Conservation (phyloP, 371 early-diverging fungal genomes). For the Circinella minor region DNA sequence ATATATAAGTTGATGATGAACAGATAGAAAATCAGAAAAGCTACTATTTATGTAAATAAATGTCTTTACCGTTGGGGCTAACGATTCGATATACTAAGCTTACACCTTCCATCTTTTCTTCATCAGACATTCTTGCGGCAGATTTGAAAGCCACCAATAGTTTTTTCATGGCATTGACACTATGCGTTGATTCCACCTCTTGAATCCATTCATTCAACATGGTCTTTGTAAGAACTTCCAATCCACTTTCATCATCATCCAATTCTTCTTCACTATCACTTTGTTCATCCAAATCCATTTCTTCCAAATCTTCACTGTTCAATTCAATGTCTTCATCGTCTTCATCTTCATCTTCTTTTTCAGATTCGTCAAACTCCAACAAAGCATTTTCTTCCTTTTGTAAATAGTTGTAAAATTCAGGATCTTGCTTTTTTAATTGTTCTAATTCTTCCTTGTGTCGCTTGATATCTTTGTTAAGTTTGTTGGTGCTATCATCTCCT, state of each 20-base stretch:
- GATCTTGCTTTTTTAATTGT: slow-evolving; percentile 79
- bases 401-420: slow-evolving; percentile 89
- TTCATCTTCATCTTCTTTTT: slow-evolving; percentile 53
- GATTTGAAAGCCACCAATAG: slow-evolving; percentile 84
- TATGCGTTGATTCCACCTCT: slow-evolving; percentile 47
- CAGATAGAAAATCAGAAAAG: too few relatives aligned
- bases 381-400: slow-evolving; percentile 83
- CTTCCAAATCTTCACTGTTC: slow-evolving; percentile 31
- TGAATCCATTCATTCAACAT: slow-evolving; percentile 78
- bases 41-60: not conserved
- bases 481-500: slow-evolving; percentile 48
- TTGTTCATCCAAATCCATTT: slow-evolving; percentile 25
- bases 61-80: slow-evolving; percentile 56
- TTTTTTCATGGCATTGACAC: slow-evolving; percentile 57
- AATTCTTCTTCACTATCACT: slow-evolving; percentile 5
- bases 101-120: slow-evolving; percentile 53
- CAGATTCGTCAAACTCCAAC: slow-evolving; percentile 74
- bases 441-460: slow-evolving; percentile 79
- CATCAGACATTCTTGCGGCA: slow-evolving; percentile 80
- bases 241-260: slow-evolving; percentile 15
- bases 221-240: slow-evolving; percentile 63
- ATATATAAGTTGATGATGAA: not conserved
- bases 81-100: slow-evolving; percentile 69
- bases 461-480: slow-evolving; percentile 58
- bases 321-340: slow-evolving; percentile 34